Evolutionary conservation across 805 yeast species (phyloP).

Genomic region (Pichia phayaonensis): DNA sequence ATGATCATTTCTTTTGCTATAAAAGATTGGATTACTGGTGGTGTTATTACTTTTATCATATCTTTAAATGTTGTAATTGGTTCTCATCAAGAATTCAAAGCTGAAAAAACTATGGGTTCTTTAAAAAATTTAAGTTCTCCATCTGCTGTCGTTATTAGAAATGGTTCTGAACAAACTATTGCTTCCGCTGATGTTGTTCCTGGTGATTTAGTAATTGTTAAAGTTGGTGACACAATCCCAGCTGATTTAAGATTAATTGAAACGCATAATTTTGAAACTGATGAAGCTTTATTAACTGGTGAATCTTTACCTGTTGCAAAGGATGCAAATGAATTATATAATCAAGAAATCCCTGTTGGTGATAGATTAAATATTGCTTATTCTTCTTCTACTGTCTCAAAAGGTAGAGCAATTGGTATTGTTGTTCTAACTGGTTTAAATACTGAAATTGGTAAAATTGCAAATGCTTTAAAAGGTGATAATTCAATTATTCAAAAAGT

Average conservation of each 20-base stretch:
- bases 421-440: slow-evolving; percentile 60
- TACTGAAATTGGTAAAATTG: slow-evolving; percentile 73
- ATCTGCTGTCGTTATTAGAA: slow-evolving; percentile 57
- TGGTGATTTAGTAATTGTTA: slow-evolving; percentile 58
- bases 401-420: slow-evolving; percentile 68
- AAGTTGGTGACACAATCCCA: slow-evolving; percentile 70
- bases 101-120: slow-evolving; percentile 75
- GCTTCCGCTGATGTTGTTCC: slow-evolving; percentile 63
- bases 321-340: slow-evolving; percentile 35
- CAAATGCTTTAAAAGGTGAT: slow-evolving; percentile 44
- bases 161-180: slow-evolving; percentile 48
- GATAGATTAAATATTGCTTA: slow-evolving; percentile 68
- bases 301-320: slow-evolving; percentile 74
- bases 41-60: slow-evolving; percentile 67
- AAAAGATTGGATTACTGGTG: slow-evolving; percentile 75
- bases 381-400: slow-evolving; percentile 60
- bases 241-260: slow-evolving; percentile 61
- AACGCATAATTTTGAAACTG: slow-evolving; percentile 60
- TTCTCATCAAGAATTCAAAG: slow-evolving; percentile 60
- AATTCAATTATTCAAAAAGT: slow-evolving; percentile 33
- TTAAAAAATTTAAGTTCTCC: slow-evolving; percentile 61
- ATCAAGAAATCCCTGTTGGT: slow-evolving; percentile 49
- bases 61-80: slow-evolving; percentile 59
- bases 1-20: slow-evolving; percentile 67
- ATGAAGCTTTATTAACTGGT: slow-evolving; percentile 86